phyloP scores from a whole-genome alignment of 2,329 filamentous ascomycete species.

The Aspergillus caelatus region DNA sequence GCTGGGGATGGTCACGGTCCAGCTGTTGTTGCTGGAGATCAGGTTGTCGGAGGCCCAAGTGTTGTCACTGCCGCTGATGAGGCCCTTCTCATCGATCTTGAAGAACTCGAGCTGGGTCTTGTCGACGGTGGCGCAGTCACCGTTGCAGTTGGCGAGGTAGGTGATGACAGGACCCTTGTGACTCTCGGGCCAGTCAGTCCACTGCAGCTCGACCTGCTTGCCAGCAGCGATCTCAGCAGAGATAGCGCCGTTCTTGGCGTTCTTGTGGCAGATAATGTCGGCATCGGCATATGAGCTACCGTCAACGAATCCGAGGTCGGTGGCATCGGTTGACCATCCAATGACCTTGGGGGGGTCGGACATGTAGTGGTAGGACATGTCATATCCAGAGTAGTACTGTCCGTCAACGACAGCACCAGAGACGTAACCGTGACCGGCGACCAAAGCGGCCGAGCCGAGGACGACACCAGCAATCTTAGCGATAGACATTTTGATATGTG shows the following conservation, averaged over 20 bases:
- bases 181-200: slow-evolving; percentile 67
- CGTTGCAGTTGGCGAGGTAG: slow-evolving; percentile 64
- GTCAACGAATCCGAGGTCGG: slow-evolving; percentile 58
- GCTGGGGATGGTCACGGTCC: slow-evolving; percentile 52
- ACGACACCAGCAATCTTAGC: slow-evolving; percentile 36
- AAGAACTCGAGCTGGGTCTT: slow-evolving; percentile 60
- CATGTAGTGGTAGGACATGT: slow-evolving; percentile 39
- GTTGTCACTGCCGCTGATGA: slow-evolving; percentile 50
- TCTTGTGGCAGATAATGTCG: slow-evolving; percentile 66
- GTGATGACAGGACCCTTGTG: slow-evolving; percentile 67
- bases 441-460: slow-evolving; percentile 39
- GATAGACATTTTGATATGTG: slow-evolving; percentile 33
- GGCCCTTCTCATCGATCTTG: slow-evolving; percentile 64
- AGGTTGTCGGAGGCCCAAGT: slow-evolving; percentile 61
- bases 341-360: slow-evolving; percentile 47
- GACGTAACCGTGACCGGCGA: slow-evolving; percentile 45
- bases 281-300: slow-evolving; percentile 49
- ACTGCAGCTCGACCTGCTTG: slow-evolving; percentile 60
- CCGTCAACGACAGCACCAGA: slow-evolving; percentile 39
- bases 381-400: slow-evolving; percentile 44
- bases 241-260: slow-evolving; percentile 54
- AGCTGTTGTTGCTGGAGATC: slow-evolving; percentile 56
- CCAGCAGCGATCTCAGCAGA: slow-evolving; percentile 65
- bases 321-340: slow-evolving; percentile 58
- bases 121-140: slow-evolving; percentile 58